phyloP scores from a whole-genome alignment of 2,329 filamentous ascomycete genomes.

The Arthrocladium fulminans region DNA sequence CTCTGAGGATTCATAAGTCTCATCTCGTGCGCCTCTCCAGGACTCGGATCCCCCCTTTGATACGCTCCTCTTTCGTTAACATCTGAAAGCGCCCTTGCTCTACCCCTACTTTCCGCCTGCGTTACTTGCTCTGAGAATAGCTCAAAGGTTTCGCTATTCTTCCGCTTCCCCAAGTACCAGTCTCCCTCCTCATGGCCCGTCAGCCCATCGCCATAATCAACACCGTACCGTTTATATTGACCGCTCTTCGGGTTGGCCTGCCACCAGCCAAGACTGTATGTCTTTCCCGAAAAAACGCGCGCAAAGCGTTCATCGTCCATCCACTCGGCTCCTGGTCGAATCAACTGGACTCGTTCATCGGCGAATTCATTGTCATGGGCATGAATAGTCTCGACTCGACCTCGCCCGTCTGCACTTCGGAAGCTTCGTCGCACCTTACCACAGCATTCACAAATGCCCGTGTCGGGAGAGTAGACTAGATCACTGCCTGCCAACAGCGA shows the following conservation, averaged over 20 bases:
- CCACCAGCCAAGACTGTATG: constrained; percentile 23
- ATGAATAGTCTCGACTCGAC: constrained; percentile 15
- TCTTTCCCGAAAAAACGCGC: constrained; percentile 13
- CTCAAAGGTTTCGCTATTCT: constrained; percentile 6
- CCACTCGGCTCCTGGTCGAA: constrained; percentile 20
- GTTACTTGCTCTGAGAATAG: constrained; percentile 1
- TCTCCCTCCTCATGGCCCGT: constrained; percentile 18
- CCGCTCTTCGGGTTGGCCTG: constrained; percentile 12
- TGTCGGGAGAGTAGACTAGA: constrained; percentile 15
- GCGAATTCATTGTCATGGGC: constrained; percentile 14
- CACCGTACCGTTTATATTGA: constrained; percentile 18
- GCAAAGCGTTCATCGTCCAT: constrained; percentile 14
- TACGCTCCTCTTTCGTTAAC: constrained; percentile 8
- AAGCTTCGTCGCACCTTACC: constrained; percentile 20
- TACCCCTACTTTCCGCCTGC: background rate
- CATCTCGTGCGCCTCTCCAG: constrained; percentile 6
- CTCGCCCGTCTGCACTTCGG: constrained; percentile 10
- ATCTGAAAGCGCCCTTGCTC: constrained; percentile 5
- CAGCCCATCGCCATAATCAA: constrained; percentile 17
- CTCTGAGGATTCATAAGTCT: background rate
- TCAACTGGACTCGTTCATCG: constrained; percentile 14
- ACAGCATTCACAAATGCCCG: constrained; percentile 21
- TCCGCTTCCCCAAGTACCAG: constrained; percentile 7
- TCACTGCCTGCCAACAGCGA: constrained; percentile 23
- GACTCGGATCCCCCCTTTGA: constrained; percentile 6